A percentile compares a stretch with the other conserved stretches of the same genome.
These are phyloP conservation scores for Rhexocercosporidium sp. DNA, from an alignment of 2,329 filamentous ascomycete species.

Conservation along the genomic window DNA sequence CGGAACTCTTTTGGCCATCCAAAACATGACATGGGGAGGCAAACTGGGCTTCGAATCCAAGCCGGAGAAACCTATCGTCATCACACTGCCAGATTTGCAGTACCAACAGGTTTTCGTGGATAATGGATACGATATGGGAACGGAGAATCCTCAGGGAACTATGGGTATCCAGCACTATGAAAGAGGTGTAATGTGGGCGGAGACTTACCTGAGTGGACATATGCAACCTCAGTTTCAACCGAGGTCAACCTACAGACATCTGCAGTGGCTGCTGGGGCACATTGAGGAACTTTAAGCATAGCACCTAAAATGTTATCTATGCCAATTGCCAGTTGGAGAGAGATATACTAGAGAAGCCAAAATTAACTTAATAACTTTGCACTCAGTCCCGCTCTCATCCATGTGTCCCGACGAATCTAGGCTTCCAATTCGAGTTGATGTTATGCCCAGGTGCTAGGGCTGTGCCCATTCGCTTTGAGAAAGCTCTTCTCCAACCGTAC, in stretches of 20 bases:
- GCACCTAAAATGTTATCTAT: no score
- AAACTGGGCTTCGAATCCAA: constrained; percentile 50
- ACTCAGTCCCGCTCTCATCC: no score
- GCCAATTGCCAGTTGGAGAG: no score
- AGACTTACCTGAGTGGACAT: constrained; percentile 44
- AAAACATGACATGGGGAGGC: constrained; percentile 60
- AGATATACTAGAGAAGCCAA: no score
- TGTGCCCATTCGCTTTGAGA: no score
- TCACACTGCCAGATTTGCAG: constrained; percentile 33
- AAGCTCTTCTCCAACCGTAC: no score
- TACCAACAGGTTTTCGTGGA: constrained; percentile 24
- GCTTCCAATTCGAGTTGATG: no score
- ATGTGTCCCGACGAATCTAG: no score
- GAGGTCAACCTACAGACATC: constrained; percentile 41
- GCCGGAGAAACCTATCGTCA: constrained; percentile 41
- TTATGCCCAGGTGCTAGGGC: no score
- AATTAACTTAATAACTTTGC: no score
- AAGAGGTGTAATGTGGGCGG: constrained; percentile 45
- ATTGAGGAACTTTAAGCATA: constrained; percentile 35
- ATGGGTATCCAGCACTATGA: constrained; percentile 46
- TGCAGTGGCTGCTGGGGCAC: constrained; percentile 45
- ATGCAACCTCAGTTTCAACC: constrained; percentile 46
- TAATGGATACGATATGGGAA: constrained; percentile 42
- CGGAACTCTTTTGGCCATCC: constrained; percentile 56
- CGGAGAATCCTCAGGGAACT: constrained; percentile 57